Percentiles rank a stretch among this genome's conserved stretches.
Evolutionary conservation across 148 eudicot species (phyloP).

Genomic region (Camellia granthamiana): DNA sequence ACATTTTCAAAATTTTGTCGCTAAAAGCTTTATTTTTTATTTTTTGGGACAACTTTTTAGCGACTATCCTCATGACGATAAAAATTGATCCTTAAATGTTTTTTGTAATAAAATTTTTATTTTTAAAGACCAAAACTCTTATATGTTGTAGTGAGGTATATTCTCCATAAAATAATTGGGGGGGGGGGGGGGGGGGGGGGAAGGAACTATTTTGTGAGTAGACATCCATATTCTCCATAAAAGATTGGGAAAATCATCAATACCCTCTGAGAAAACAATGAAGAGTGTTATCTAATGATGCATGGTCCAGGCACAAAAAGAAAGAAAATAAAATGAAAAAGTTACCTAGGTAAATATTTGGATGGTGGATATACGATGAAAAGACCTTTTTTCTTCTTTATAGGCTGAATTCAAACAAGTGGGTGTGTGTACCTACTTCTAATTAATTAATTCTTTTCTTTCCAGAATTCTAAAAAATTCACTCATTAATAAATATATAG

Average conservation of each 20-base stretch:
- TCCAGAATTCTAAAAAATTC: not conserved
- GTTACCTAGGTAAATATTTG: not conserved
- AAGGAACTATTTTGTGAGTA: constrained; percentile 18
- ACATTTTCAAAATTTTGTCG: too few species aligned
- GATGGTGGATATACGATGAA: constrained; percentile 1
- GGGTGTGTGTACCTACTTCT: not conserved
- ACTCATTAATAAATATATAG: not conserved
- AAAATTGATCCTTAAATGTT: too few species aligned
- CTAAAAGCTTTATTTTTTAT: too few species aligned
- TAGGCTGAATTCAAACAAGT: not conserved
- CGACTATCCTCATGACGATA: too few species aligned
- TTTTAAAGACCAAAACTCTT: too few species aligned
- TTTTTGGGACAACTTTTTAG: too few species aligned
- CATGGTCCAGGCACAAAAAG: constrained; percentile 23
- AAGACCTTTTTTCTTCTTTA: constrained; percentile 11
- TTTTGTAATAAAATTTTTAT: too few species aligned
- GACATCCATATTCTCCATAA: constrained; percentile 35
- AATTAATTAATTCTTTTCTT: not conserved
- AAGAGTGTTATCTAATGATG: constrained; percentile 13
- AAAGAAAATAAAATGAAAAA: not conserved
- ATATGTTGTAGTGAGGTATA: too few species aligned
- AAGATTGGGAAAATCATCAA: constrained; percentile 25
- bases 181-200: not conserved
- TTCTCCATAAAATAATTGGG: too few species aligned
- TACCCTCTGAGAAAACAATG: constrained; percentile 24